phyloP scores from a whole-genome alignment of 2,329 filamentous ascomycete species.

The Talaromyces rugulosus region DNA sequence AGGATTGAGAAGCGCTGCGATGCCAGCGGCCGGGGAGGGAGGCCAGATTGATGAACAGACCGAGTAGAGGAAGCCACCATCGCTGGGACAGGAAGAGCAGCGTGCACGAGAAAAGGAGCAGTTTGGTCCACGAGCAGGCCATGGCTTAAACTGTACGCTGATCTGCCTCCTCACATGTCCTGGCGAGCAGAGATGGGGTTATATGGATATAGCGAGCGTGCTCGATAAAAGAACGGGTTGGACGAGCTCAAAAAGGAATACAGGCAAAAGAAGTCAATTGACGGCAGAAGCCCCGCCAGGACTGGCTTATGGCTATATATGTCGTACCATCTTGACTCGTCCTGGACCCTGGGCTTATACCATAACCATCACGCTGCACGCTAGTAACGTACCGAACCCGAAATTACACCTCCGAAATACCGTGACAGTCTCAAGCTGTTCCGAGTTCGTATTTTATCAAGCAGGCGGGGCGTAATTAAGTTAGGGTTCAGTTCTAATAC shows the following conservation, averaged over 20 bases:
- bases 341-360: not conserved
- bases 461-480: not conserved
- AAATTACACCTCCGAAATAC: not conserved
- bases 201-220: not conserved
- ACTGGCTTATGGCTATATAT: not conserved
- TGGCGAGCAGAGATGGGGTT: not conserved
- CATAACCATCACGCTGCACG: not conserved
- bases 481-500: not conserved
- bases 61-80: constrained; percentile 7
- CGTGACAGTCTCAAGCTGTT: not conserved
- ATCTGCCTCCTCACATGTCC: not conserved
- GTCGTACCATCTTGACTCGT: not conserved
- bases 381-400: not conserved
- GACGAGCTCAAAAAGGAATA: not conserved
- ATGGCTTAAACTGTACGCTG: not conserved
- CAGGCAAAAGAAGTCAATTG: not conserved
- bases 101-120: constrained; percentile 3
- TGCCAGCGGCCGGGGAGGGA: constrained; percentile 11
- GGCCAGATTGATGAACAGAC: constrained; percentile 6
- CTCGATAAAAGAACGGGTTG: not conserved
- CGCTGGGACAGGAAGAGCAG: constrained; percentile 2
- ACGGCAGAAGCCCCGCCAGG: not conserved
- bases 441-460: not conserved
- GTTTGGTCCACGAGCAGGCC: not conserved
- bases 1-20: not conserved